These are phyloP conservation scores for Phaeotremella fagi DNA, from an alignment of 768 basidiomycete species.

Conservation along the genomic window DNA sequence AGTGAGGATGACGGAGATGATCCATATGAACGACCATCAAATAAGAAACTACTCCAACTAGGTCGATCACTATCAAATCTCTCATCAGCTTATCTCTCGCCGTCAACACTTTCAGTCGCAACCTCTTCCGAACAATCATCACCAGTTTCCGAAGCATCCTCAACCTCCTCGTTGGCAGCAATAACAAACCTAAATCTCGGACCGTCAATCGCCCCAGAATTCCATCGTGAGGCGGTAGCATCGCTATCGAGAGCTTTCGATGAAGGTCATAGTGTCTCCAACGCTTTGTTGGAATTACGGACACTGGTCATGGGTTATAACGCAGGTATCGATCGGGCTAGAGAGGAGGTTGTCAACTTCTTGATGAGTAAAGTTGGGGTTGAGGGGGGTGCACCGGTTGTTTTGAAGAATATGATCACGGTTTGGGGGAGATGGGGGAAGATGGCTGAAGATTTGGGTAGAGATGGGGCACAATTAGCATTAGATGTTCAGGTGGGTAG, in stretches of 20 bases:
- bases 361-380: slow-evolving; percentile 69
- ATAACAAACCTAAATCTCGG: slow-evolving; percentile 27
- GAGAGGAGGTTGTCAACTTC: slow-evolving; percentile 81
- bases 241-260: slow-evolving; percentile 87
- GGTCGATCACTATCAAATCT: slow-evolving; percentile 39
- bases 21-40: slow-evolving; percentile 46
- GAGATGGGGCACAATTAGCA: slow-evolving; percentile 75
- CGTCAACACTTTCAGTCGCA: slow-evolving; percentile 43
- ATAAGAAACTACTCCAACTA: slow-evolving; percentile 45
- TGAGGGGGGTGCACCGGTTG: slow-evolving; percentile 56
- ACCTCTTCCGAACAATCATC: slow-evolving; percentile 33
- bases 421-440: slow-evolving; percentile 75
- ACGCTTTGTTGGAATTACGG: slow-evolving; percentile 89
- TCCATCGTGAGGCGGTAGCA: slow-evolving; percentile 51
- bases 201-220: slow-evolving; percentile 37
- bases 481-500: slow-evolving; percentile 66
- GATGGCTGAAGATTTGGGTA: slow-evolving; percentile 71
- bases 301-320: slow-evolving; percentile 96
- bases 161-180: slow-evolving; percentile 33
- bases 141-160: slow-evolving; percentile 36
- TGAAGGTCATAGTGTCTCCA: slow-evolving; percentile 86
- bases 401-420: slow-evolving; percentile 62
- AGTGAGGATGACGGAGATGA: slow-evolving; percentile 54
- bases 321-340: slow-evolving; percentile 75
- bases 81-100: slow-evolving; percentile 19